A percentile compares a stretch with the other conserved stretches of the same genome.
These are phyloP conservation scores for Lecanicillium sp. DNA, from an alignment of 2,329 filamentous ascomycete genomes.

Conservation along the genomic window DNA sequence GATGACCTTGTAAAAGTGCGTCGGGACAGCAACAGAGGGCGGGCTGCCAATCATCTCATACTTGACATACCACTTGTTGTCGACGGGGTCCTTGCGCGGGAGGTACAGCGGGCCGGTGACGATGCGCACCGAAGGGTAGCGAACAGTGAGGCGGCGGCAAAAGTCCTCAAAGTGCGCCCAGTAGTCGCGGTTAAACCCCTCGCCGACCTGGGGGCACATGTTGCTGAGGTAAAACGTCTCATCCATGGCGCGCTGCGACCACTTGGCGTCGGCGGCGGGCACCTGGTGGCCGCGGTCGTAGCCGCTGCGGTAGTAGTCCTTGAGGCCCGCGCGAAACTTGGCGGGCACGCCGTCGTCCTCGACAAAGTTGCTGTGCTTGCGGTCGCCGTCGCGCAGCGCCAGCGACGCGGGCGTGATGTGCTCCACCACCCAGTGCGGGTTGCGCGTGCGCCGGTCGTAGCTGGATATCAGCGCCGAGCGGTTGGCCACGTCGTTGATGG, in stretches of 20 bases:
- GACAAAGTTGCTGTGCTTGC: constrained; percentile 73
- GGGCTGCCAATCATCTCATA: constrained; percentile 96
- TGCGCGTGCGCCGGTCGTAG: constrained; percentile 84
- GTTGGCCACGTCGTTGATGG: constrained; percentile 71
- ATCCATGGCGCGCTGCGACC: constrained; percentile 91
- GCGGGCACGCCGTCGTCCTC: constrained; percentile 76
- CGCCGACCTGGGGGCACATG: constrained; percentile 97
- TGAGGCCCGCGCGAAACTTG: constrained; percentile 81
- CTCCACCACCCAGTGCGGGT: constrained; percentile 91
- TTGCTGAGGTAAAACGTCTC: constrained; percentile 89
- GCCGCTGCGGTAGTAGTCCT: constrained; percentile 90
- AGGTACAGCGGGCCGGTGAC: constrained; percentile 93
- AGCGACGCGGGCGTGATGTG: constrained; percentile 91
- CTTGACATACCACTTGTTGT: constrained; percentile 90
- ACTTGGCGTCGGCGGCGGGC: constrained; percentile 91
- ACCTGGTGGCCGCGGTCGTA: constrained; percentile 97
- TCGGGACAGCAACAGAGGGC: constrained; percentile 90
- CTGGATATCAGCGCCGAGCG: constrained; percentile 74
- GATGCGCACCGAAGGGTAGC: constrained; percentile 81
- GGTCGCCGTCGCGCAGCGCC: constrained; percentile 65
- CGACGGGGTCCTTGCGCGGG: constrained; percentile 68
- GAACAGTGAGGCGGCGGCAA: constrained; percentile 71
- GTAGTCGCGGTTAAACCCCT: constrained; percentile 98
- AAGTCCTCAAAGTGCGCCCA: constrained; percentile 99
- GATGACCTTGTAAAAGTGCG: constrained; percentile 99